Evolutionary conservation across 805 yeast species (phyloP).

Genomic region (Candida schatavii): DNA sequence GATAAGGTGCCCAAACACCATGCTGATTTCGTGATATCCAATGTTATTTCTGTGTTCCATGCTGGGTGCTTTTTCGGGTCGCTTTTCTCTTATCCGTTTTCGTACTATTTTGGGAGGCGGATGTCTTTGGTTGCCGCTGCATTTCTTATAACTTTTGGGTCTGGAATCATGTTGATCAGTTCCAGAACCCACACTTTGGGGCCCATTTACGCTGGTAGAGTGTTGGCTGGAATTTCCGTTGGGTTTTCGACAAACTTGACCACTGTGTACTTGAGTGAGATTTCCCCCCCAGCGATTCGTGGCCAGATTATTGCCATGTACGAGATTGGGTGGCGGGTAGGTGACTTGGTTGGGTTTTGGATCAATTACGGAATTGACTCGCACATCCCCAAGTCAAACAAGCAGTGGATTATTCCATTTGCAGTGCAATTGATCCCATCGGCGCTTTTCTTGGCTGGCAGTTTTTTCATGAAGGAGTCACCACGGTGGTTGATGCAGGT

Average conservation of each 20-base stretch:
- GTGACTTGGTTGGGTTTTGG: constrained; percentile 40
- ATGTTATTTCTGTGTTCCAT: constrained; percentile 38
- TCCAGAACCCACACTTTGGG: constrained; percentile 24
- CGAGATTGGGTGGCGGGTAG: constrained; percentile 39
- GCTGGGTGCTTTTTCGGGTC: constrained; percentile 42
- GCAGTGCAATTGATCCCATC: constrained; percentile 38
- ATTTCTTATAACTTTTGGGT: constrained; percentile 30
- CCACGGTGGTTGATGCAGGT: constrained; percentile 37
- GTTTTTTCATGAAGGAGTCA: constrained; percentile 31
- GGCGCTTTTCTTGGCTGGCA: constrained; percentile 32
- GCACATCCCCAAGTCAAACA: constrained; percentile 20
- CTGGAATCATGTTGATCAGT: constrained; percentile 37
- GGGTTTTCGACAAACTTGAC: constrained; percentile 37
- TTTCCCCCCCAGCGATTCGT: constrained; percentile 34
- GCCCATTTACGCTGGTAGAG: constrained; percentile 37
- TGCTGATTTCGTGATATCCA: constrained; percentile 23
- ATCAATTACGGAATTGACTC: constrained; percentile 31
- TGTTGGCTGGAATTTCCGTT: constrained; percentile 34
- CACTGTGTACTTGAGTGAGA: constrained; percentile 34
- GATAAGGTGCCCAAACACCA: constrained; percentile 18
- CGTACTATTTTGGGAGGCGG: constrained; percentile 32
- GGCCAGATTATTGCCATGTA: constrained; percentile 30
- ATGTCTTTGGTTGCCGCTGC: constrained; percentile 31
- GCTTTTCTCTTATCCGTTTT: constrained; percentile 33
- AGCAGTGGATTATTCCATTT: constrained; percentile 40